phyloP scores from a whole-genome alignment of 2,329 filamentous ascomycete genomes.

The Conoideocrella luteorostrata region DNA sequence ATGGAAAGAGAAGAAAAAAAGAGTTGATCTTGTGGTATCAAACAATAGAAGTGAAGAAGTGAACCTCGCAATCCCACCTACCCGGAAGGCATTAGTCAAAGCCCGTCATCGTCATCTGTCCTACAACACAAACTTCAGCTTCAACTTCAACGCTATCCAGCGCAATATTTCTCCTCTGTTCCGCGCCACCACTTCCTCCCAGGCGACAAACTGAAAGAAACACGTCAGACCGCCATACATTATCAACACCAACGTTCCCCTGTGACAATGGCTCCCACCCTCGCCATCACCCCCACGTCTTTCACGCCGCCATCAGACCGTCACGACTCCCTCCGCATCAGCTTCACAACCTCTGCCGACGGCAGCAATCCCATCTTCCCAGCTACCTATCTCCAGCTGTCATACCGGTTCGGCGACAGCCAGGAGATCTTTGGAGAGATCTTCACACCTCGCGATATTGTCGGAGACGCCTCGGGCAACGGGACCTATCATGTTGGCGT shows the following conservation, averaged over 20 bases:
- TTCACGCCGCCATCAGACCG: not conserved
- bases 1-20: too few species aligned
- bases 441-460: conserved; percentile 7
- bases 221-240: not conserved
- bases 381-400: conserved; percentile 11
- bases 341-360: conserved; percentile 7
- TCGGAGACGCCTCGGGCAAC: not conserved
- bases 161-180: too few species aligned
- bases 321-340: conserved; percentile 4
- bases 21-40: too few species aligned
- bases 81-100: too few species aligned
- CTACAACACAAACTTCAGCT: too few species aligned
- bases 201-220: too few species aligned
- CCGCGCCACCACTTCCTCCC: too few species aligned
- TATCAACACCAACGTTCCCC: not conserved
- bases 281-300: not conserved
- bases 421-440: conserved; percentile 6
- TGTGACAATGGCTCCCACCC: not conserved
- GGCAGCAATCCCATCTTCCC: conserved; percentile 8
- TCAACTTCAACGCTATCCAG: too few species aligned
- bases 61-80: too few species aligned
- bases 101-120: too few species aligned
- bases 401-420: conserved; percentile 7
- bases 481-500: not conserved
- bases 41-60: too few species aligned